Conservation (phyloP, 164 flowering plant species). For the Tinospora cordifolia region DNA sequence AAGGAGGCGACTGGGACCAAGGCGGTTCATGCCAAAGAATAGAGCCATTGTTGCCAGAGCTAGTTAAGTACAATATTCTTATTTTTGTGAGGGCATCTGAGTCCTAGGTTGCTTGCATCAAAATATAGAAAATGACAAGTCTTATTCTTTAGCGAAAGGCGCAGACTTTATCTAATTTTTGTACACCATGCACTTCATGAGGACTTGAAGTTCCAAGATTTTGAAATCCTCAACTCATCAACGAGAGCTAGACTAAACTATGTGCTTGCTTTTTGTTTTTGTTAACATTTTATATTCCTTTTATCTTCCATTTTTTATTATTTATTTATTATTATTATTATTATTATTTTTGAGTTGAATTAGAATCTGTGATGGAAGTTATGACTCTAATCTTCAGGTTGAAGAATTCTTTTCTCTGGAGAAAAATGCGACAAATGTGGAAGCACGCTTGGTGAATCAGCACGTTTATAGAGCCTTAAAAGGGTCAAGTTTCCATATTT, state of each 20-base stretch:
- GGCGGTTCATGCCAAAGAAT: slow-evolving; percentile 77
- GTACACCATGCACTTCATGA: no score
- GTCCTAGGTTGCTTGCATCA: not conserved
- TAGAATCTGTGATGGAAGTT: no score
- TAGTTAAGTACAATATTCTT: slow-evolving; percentile 40
- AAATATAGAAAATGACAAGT: not conserved
- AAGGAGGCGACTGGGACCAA: slow-evolving; percentile 98
- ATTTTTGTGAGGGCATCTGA: not conserved
- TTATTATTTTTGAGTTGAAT: no score
- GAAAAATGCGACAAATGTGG: slow-evolving; percentile 76
- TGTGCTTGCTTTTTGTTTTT: not conserved
- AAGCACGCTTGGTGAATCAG: slow-evolving; percentile 66
- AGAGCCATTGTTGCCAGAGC: slow-evolving; percentile 47
- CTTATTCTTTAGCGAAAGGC: not conserved
- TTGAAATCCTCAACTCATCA: no score
- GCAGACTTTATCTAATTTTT: not conserved
- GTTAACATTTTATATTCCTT: not conserved
- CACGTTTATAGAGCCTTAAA: slow-evolving; percentile 56
- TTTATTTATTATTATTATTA: no score
- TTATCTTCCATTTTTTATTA: no score
- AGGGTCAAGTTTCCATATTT: slow-evolving; percentile 53
- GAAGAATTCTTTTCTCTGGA: slow-evolving; percentile 53
- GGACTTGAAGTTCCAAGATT: no score
- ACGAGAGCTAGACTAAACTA: no score
- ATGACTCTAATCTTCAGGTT: slow-evolving; percentile 33